phyloP scores from a whole-genome alignment of 75 land plant species.

The Cupressus sempervirens region DNA sequence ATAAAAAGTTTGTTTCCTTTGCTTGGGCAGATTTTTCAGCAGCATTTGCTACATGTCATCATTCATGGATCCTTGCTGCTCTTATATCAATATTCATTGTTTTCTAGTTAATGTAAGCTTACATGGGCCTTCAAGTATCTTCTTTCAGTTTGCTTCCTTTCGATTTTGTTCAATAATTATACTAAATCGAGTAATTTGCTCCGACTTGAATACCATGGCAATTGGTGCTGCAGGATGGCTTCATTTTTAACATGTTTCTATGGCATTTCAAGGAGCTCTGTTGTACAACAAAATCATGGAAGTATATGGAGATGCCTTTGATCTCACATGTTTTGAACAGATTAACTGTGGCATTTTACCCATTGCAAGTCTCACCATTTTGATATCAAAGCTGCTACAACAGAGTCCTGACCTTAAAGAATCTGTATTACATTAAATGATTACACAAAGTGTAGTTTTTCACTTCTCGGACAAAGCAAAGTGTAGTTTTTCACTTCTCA shows the following conservation, averaged over 20 bases:
- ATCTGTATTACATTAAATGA: no score
- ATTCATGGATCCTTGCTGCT: neutral
- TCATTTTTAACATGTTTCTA: neutral
- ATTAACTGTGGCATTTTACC: neutral
- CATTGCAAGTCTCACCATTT: neutral
- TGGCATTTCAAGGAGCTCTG: neutral
- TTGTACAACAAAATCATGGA: neutral
- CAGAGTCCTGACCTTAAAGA: neutral
- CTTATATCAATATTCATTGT: neutral
- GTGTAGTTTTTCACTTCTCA: no score
- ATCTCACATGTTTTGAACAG: neutral
- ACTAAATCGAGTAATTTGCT: neutral
- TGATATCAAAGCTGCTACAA: neutral
- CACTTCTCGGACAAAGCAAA: no score
- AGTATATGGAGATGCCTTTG: neutral
- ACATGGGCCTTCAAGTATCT: neutral
- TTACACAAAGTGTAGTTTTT: no score
- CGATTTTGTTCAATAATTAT: neutral
- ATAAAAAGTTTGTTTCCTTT: neutral
- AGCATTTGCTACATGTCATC: neutral
- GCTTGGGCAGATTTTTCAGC: neutral
- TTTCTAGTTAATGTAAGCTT: conserved; percentile 1
- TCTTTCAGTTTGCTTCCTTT: neutral
- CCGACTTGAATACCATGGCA: neutral
- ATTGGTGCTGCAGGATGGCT: neutral